Base-by-base conservation (phyloP, 225 moss, liverwort and hornwort genomes). In the Bryum argenteum region DNA sequence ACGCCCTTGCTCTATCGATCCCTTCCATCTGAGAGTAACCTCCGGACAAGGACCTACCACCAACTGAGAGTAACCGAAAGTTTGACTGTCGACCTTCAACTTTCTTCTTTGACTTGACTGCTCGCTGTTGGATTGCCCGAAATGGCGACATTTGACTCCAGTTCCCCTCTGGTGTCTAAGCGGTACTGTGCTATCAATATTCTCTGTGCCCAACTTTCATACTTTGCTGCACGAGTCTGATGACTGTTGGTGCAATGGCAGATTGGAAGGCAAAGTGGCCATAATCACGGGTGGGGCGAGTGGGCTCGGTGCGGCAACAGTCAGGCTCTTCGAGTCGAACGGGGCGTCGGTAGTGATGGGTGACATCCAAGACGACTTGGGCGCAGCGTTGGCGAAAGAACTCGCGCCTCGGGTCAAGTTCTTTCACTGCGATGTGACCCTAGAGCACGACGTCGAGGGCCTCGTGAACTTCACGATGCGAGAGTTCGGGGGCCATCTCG, bases 371-470 rank as follows among this genome's bases (percentile, higher is more conserved):
- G 84, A 87, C 24, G 44, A 54, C 0, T 23, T 39, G 0, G 81
- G 88, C 9, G 17, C 63, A 37, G 55, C 74, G 2, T 21, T 91
- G 67, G 91, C 74, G 11, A 37, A 40, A 10, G 74, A 70, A 1
- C 52, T 89, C 17, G 62, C 75, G 8, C 63, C 67, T 0, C 22
- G 56, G 0, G 84, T 82, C 8, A 66, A 59, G 0, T 89, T 77
- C 66, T 53, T 86, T 8, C 82, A 79, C 64, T 82, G 80, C 74
- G 82, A 87, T n/a, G 77, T 89, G 39, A 68, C 55, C 0, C 24
- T 73, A 2, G 83, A 89, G 79, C 38, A 37, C 1, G 77, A 87
- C 23, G 73, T 83, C 11, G 80, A 77, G 8, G 54, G 62, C 2
- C 78, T 84, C 12, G 47, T 91, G 44, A 70, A 74, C 19, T 39